These are phyloP conservation scores for Pythium brachiatum DNA, from an alignment of 352 stramenopile genomes.

Conservation along the genomic window DNA sequence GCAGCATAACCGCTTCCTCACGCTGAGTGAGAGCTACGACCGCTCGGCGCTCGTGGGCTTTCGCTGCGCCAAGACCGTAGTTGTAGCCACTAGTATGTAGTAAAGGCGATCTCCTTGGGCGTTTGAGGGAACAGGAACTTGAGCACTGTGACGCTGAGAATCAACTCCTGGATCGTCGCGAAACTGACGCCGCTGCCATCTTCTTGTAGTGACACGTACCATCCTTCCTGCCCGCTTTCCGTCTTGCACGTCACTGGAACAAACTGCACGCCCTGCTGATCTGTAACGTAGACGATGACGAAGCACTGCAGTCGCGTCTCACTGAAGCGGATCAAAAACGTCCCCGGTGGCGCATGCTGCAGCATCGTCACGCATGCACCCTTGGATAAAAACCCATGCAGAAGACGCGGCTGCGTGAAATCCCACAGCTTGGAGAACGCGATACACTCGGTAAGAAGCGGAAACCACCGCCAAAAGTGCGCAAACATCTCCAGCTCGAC, in stretches of 20 bases:
- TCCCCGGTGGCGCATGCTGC: constrained; percentile 55
- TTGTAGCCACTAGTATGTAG: constrained; percentile 8
- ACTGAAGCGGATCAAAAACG: constrained; percentile 79
- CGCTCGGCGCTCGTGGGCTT: constrained; percentile 73
- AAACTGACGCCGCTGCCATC: constrained; percentile 53
- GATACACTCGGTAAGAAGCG: constrained; percentile 65
- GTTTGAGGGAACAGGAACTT: constrained; percentile 79
- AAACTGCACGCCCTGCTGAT: constrained; percentile 66
- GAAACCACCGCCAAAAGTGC: constrained; percentile 77
- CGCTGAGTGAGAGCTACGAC: constrained; percentile 72
- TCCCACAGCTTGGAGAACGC: constrained; percentile 54
- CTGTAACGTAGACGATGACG: constrained; percentile 70
- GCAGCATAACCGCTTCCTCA: constrained; percentile 78
- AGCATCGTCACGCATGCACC: constrained; percentile 77
- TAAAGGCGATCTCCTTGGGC: constrained; percentile 70
- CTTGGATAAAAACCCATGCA: constrained; percentile 84
- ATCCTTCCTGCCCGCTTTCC: constrained; percentile 25
- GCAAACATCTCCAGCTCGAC: constrained; percentile 71
- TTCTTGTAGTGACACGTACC: constrained; percentile 64
- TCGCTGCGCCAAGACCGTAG: constrained; percentile 50
- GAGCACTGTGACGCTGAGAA: constrained; percentile 74
- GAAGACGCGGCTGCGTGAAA: constrained; percentile 69
- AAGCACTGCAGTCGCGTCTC: constrained; percentile 64
- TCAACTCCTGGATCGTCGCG: constrained; percentile 59
- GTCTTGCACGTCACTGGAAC: constrained; percentile 60